Conservation (phyloP, 768 basidiomycete species). For the Tricholoma sp. region DNA sequence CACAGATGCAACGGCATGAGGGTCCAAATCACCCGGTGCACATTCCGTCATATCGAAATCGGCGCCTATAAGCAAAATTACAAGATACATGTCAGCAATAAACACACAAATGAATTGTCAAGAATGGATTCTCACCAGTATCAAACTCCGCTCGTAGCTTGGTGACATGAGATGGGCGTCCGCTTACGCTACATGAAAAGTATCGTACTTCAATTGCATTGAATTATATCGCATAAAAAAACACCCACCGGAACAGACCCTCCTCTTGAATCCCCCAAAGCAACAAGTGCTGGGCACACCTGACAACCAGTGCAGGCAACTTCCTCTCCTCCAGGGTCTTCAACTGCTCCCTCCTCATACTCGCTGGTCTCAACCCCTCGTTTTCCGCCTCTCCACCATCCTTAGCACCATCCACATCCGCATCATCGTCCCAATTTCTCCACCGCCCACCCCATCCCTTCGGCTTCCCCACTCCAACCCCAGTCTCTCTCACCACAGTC, state of each 20-base stretch:
- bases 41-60: conserved; percentile 81
- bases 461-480: conserved; percentile 29
- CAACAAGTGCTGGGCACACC: conserved; percentile 79
- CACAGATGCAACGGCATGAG: conserved; percentile 88
- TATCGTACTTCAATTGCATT: conserved; percentile 1
- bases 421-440: conserved; percentile 21
- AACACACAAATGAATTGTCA: background rate
- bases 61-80: conserved; percentile 47
- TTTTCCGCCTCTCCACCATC: conserved; percentile 15
- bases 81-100: conserved; percentile 7
- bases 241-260: conserved; percentile 77
- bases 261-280: conserved; percentile 85
- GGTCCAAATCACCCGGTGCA: conserved; percentile 84
- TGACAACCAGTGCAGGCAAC: conserved; percentile 72
- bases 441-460: conserved; percentile 16
- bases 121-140: conserved; percentile 38
- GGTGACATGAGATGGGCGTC: conserved; percentile 75
- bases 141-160: conserved; percentile 80
- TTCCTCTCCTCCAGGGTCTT: conserved; percentile 42
- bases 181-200: conserved; percentile 59
- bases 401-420: conserved; percentile 2
- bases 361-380: conserved; percentile 8
- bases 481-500: conserved; percentile 52
- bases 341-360: conserved; percentile 19
- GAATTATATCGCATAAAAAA: background rate